Percentiles rank a stretch among this genome's conserved stretches.
Conservation (phyloP, 2,329 filamentous ascomycete genomes). For the Lasiodiplodia theobromae region DNA sequence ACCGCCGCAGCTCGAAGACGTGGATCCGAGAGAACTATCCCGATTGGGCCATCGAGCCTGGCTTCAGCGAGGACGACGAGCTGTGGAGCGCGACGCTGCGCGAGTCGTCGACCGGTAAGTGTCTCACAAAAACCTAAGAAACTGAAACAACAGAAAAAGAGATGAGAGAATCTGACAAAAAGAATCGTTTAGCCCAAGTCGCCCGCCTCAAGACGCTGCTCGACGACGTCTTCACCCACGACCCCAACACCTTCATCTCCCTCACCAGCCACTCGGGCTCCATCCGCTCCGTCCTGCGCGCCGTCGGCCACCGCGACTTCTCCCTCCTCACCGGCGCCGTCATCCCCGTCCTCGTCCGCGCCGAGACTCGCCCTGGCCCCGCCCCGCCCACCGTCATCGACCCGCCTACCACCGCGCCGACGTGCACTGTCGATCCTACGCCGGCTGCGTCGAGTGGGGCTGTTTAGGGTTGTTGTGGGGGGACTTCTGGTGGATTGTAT, state of each 20-base stretch:
- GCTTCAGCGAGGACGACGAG: constrained; percentile 66
- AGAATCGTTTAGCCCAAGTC: constrained; percentile 19
- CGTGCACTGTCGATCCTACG: constrained; percentile 17
- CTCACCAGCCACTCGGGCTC: constrained; percentile 67
- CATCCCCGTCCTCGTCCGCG: constrained; percentile 72
- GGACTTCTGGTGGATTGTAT: too few relatives aligned
- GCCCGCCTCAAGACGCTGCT: constrained; percentile 49
- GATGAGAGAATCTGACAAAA: too few relatives aligned
- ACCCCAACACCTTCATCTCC: constrained; percentile 58
- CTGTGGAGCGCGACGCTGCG: constrained; percentile 54
- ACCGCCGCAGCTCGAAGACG: constrained; percentile 64
- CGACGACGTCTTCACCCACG: constrained; percentile 60
- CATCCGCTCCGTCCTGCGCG: constrained; percentile 62
- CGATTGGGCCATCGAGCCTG: constrained; percentile 63
- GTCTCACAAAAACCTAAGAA: neutral
- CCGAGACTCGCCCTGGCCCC: constrained; percentile 49
- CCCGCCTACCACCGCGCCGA: constrained; percentile 20
- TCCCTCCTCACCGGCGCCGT: constrained; percentile 70
- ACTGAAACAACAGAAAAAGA: neutral
- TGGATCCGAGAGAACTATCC: constrained; percentile 63
- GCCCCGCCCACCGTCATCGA: constrained; percentile 13
- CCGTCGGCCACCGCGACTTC: constrained; percentile 68
- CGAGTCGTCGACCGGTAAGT: constrained; percentile 25
- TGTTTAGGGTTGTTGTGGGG: neutral
- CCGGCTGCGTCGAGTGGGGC: neutral